phyloP scores from a whole-genome alignment of 768 basidiomycete genomes.

The Lanmaoa rubissima region DNA sequence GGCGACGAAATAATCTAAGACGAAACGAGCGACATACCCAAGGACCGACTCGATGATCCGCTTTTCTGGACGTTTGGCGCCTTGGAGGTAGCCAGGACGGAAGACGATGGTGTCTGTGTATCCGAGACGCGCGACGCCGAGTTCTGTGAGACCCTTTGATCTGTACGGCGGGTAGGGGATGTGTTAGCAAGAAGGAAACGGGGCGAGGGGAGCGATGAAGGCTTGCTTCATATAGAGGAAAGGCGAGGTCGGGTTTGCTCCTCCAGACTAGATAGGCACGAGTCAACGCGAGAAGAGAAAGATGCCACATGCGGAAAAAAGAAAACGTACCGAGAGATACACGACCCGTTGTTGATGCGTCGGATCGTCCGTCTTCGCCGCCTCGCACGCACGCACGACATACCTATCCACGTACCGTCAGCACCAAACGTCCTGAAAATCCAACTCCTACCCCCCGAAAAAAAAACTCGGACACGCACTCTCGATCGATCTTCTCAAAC shows the following conservation, averaged over 20 bases:
- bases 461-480: conserved; percentile 40
- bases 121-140: conserved; percentile 61
- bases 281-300: not conserved
- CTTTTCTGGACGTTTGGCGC: conserved; percentile 42
- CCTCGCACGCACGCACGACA: conserved; percentile 70
- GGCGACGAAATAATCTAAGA: not conserved
- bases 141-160: conserved; percentile 76
- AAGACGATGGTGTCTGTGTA: conserved; percentile 72
- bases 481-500: conserved; percentile 77
- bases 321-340: conserved; percentile 54
- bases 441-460: not conserved
- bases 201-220: not conserved
- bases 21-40: conserved; percentile 35
- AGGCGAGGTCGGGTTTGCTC: conserved; percentile 47
- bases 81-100: conserved; percentile 56
- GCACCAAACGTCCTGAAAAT: not conserved
- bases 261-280: conserved; percentile 36
- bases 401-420: conserved; percentile 42
- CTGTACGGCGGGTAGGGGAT: conserved; percentile 29
- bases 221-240: conserved; percentile 53
- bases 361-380: conserved; percentile 51
- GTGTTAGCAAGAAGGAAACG: not conserved
- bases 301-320: not conserved
- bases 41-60: conserved; percentile 42
- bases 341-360: conserved; percentile 55